Conservation (phyloP, 805 yeast species). For the Candida insectorum region DNA sequence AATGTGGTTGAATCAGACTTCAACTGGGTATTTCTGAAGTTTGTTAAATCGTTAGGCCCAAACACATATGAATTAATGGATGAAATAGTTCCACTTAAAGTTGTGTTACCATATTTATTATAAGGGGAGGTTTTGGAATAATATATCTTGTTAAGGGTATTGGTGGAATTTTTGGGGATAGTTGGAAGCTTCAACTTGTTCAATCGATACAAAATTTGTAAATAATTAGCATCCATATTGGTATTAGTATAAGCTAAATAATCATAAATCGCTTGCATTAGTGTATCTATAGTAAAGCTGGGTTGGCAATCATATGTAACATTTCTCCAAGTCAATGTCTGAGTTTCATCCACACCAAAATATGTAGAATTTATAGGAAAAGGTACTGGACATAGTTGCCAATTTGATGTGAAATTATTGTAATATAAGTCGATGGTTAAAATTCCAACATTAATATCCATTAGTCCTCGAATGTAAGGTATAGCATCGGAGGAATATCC, state of each 20-base stretch:
- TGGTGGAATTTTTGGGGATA: slow-evolving; percentile 3
- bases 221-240: slow-evolving; percentile 27
- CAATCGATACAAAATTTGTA: slow-evolving; percentile 23
- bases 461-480: slow-evolving; percentile 18
- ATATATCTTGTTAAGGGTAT: slow-evolving; percentile 5
- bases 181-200: slow-evolving; percentile 7
- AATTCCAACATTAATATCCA: slow-evolving; percentile 45
- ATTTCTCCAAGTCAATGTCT: slow-evolving; percentile 24
- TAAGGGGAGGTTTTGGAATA: slow-evolving; percentile 6
- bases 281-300: slow-evolving; percentile 18
- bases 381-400: slow-evolving; percentile 58
- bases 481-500: slow-evolving; percentile 25
- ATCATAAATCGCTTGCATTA: slow-evolving; percentile 17
- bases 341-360: slow-evolving; percentile 7
- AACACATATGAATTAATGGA: slow-evolving; percentile 19
- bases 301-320: slow-evolving; percentile 26
- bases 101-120: slow-evolving; percentile 22
- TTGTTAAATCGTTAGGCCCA: slow-evolving; percentile 23
- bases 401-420: slow-evolving; percentile 39
- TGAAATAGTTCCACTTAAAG: slow-evolving; percentile 23
- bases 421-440: slow-evolving; percentile 56
- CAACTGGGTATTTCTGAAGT: slow-evolving; percentile 6
- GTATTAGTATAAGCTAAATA: slow-evolving; percentile 27
- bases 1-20: slow-evolving; percentile 5
- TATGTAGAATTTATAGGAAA: slow-evolving; percentile 24